These are phyloP conservation scores for Saccharomyces jurei DNA, from an alignment of 805 yeast genomes.

Conservation along the genomic window DNA sequence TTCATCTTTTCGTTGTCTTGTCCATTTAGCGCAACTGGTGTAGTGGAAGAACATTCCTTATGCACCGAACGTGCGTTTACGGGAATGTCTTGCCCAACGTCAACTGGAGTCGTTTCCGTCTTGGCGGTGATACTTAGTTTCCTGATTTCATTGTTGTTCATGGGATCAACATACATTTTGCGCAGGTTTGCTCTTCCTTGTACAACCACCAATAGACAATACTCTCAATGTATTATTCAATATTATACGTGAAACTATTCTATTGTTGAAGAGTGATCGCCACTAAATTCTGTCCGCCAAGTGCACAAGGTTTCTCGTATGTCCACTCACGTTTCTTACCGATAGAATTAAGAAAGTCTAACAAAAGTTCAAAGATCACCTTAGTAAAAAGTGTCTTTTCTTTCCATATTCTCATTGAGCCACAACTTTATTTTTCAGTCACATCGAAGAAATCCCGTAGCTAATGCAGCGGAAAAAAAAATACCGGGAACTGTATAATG, in stretches of 20 bases:
- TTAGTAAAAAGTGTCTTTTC: not conserved
- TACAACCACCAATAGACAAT: not conserved
- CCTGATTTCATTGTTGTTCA: conserved; percentile 15
- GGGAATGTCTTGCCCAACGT: not conserved
- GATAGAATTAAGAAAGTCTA: not conserved
- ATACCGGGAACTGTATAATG: not conserved
- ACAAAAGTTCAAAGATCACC: not conserved
- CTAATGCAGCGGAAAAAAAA: not conserved
- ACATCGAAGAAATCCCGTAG: not conserved
- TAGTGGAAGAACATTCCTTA: not conserved
- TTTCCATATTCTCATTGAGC: not conserved
- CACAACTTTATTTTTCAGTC: not conserved
- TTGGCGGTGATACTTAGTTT: conserved; percentile 9
- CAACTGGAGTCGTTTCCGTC: not conserved
- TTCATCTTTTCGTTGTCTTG: not conserved
- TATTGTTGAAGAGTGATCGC: not conserved
- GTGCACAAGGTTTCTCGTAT: not conserved
- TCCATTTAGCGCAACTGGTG: not conserved
- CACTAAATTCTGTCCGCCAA: not conserved
- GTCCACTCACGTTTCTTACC: not conserved
- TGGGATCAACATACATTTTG: conserved; percentile 22
- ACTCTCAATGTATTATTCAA: not conserved
- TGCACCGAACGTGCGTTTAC: not conserved
- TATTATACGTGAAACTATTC: not conserved
- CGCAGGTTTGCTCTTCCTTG: not conserved